Conservation (phyloP, 2,329 filamentous ascomycete species). For the Ceratocystis cacaofunesta region DNA sequence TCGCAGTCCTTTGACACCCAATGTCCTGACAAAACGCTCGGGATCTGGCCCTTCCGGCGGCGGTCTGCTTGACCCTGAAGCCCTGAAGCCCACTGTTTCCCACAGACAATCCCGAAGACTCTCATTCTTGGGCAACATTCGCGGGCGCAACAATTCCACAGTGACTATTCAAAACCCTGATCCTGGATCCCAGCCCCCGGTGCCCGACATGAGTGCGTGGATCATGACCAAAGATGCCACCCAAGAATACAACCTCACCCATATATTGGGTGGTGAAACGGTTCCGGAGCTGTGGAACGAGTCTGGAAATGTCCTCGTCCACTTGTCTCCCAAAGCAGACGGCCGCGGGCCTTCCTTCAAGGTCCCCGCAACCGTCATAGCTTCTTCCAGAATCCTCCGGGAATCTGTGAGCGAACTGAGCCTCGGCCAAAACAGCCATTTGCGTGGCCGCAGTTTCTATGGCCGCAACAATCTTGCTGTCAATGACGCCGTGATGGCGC, state of each 20-base stretch:
- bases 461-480: slow-evolving; percentile 34
- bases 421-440: slow-evolving; percentile 20
- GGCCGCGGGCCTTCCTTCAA: slow-evolving; percentile 45
- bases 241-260: slow-evolving; percentile 41
- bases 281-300: slow-evolving; percentile 54
- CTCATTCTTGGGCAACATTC: slow-evolving; percentile 13
- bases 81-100: slow-evolving; percentile 5
- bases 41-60: neutral
- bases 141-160: slow-evolving; percentile 11
- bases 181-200: neutral
- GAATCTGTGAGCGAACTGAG: slow-evolving; percentile 30
- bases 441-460: slow-evolving; percentile 30
- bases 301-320: slow-evolving; percentile 40
- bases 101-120: slow-evolving; percentile 11
- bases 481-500: slow-evolving; percentile 33
- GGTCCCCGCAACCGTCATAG: slow-evolving; percentile 38
- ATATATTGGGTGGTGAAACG: slow-evolving; percentile 40
- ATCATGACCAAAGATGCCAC: slow-evolving; percentile 35
- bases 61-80: slow-evolving; percentile 12
- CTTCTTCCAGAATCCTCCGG: slow-evolving; percentile 39
- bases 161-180: slow-evolving; percentile 17
- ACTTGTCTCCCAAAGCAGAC: slow-evolving; percentile 38
- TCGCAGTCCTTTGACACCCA: slow-evolving; percentile 9
- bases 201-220: slow-evolving; percentile 31
- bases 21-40: slow-evolving; percentile 10